Evolutionary conservation across 352 stramenopile genomes (phyloP).

Genomic region (Globisporangium nodosum): DNA sequence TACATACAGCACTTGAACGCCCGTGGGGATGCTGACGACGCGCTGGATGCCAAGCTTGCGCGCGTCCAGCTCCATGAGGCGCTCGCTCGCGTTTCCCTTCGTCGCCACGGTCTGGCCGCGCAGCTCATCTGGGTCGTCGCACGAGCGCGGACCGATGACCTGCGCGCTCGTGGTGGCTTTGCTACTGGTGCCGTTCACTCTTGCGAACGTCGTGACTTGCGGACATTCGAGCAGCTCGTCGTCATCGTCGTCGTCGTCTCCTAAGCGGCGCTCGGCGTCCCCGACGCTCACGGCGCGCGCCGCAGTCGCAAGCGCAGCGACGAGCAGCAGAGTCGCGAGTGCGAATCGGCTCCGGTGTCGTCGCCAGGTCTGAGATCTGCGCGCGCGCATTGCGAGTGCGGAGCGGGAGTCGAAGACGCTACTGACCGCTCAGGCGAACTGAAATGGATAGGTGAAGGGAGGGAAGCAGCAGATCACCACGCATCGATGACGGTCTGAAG

Average conservation of each 20-base stretch:
- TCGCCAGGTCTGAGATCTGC: background rate
- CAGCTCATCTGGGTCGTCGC: constrained; percentile 1
- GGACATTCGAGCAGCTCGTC: constrained; percentile 14
- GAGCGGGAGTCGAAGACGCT: background rate
- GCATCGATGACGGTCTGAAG: background rate
- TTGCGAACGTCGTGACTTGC: constrained; percentile 22
- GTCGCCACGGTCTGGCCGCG: constrained; percentile 17
- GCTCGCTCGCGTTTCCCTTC: background rate
- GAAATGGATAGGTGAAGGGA: background rate
- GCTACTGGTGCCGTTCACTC: constrained; percentile 5
- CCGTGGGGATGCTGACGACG: constrained; percentile 6
- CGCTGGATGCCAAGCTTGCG: constrained; percentile 5
- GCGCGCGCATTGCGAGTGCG: background rate
- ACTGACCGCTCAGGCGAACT: background rate
- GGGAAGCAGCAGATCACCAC: background rate
- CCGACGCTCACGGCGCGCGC: constrained; percentile 7
- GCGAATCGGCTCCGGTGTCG: background rate
- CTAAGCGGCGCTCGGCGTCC: constrained; percentile 1
- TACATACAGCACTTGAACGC: constrained; percentile 6
- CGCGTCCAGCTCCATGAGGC: constrained; percentile 7
- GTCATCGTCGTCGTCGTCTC: background rate
- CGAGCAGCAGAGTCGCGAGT: constrained; percentile 1
- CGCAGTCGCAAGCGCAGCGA: background rate
- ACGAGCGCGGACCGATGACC: background rate
- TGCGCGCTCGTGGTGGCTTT: constrained; percentile 2